A percentile compares a stretch with the other conserved stretches of the same genome.
Conservation (phyloP, 1,284 basidiomycete genomes). For the Austroboletus novae-zelandiae region DNA sequence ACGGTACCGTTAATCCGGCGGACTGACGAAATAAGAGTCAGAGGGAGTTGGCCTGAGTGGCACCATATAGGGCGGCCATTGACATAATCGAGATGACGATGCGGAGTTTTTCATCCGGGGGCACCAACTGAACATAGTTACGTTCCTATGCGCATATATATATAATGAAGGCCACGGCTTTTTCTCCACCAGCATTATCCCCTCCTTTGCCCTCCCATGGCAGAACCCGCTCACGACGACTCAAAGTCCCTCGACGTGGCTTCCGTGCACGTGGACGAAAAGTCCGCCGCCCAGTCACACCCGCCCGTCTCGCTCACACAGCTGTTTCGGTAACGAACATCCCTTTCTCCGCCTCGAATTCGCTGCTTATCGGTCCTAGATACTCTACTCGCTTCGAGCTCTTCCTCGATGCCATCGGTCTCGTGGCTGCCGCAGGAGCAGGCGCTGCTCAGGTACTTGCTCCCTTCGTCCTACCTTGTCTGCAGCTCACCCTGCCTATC, state of each 20-base stretch:
- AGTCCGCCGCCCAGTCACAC: not conserved
- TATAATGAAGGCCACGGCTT: not conserved
- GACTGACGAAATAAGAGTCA: too few species aligned
- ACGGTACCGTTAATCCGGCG: too few species aligned
- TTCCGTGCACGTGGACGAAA: not conserved
- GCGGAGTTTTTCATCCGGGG: too few species aligned
- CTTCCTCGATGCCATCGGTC: constrained; percentile 58
- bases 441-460: constrained; percentile 73
- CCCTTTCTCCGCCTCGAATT: too few species aligned
- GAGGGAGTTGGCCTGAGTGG: too few species aligned
- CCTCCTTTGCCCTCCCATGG: not conserved
- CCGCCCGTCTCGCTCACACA: not conserved
- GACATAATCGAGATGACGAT: too few species aligned
- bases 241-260: not conserved
- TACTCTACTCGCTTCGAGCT: constrained; percentile 59
- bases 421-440: constrained; percentile 65
- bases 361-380: constrained; percentile 6
- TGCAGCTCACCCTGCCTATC: not conserved
- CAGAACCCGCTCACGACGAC: not conserved
- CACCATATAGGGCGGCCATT: too few species aligned
- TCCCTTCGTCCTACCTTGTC: not conserved
- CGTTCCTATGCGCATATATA: not conserved
- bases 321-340: not conserved
- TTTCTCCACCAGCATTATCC: not conserved
- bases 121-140: too few species aligned